Base-by-base conservation (phyloP, 2,329 filamentous ascomycete genomes). In the Tolypocladium ovalisporum region DNA sequence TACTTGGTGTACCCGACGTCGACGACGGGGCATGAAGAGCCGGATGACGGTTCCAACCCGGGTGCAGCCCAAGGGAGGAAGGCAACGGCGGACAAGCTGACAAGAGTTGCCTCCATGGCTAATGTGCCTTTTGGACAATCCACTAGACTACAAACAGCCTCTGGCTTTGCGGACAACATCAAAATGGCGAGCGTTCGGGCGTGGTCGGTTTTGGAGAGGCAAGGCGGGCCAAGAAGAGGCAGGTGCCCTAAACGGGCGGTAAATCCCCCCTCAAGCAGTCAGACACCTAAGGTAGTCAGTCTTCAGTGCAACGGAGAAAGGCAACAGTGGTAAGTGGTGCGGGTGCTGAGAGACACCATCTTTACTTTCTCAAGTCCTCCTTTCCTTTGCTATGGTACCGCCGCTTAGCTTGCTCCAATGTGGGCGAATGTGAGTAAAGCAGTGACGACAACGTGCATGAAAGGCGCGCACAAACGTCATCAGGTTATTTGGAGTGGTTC, bases 1-100 rank as follows among this genome's bases (percentile, higher is more conserved):
- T 80, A 80, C 24, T 67, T 66, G 10, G 70, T 70, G 57, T 80
- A 80, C 10, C 71, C 76, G 1, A 79, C 63, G 60, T 79, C 71
- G 27, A 79, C 75, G 19, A 56, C 40, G 0, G 40, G 54, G 12
- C 53, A 36, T 13, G 39, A 22, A 4, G 39, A 40, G 17, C 39
- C 7, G 12, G 39, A 13, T 10, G 39, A 24, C 13, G 10, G 4
- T 5, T 2, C 10, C n/a, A 42, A n/a, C 12, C 39, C 3, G 4
- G 4, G 9, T 10, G n/a, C 39, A 4, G n/a, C n/a, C 8, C 39
- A 24, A 10, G 9, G 8, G 3, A 42, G 39, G n/a, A n/a, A 12
- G 8, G n/a, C 9, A 10, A 42, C 39, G 13, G 4, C n/a, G 24
- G 39, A 12, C n/a, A 22, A 22, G n/a, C n/a, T 10, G n/a, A 22